Base-by-base conservation (phyloP, 768 basidiomycete genomes). In the Leccinum variicolor region DNA sequence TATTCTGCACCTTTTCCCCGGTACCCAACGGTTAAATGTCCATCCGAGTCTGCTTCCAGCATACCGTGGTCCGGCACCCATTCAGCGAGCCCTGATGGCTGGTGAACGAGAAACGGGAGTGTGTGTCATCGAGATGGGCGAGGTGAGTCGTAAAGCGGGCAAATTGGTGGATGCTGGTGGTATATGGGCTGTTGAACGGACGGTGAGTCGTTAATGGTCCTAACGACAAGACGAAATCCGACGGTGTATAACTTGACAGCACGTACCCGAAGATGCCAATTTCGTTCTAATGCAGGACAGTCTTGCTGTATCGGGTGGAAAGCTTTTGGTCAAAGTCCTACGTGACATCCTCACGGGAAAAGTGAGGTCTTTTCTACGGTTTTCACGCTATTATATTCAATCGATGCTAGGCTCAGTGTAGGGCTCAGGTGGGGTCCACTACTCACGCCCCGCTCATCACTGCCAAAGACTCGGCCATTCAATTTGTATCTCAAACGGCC, bases 11-110 rank as follows among this genome's bases (percentile, higher is more conserved):
- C 75, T 79, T 41, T 96, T 96, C 65, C 78, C 74, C 0, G 75
- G 76, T 0, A 64, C 71, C 0, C 81, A 83, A 48, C 76, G 88
- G 23, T 76, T 98, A 36, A 97, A 98, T 66, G 84, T 98, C 6
- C 94, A 98, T 65, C 93, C 94, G 0, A 95, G 94, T 34, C 75
- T 93, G 0, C 79, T 98, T 33, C 94, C 94, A 0, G 76, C 79
- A 26, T 94, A 91, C 69, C 85, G 94, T n/a, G 94, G 94, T 0
- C 85, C 94, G 9, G 91, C 93, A 3, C 94, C 94, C 0, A 90
- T 98, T 39, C 94, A 97, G 66, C 89, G 86, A 64, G 81, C 87
- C 0, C 77, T 98, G 41, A 73, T 90, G 46, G 84, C 87, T 58
- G 84, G 83, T 3, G 85, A 85, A 51, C 66, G 65, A 6, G 78